phyloP scores from a whole-genome alignment of 179 eudicot genomes.

The Silene vulgaris region DNA sequence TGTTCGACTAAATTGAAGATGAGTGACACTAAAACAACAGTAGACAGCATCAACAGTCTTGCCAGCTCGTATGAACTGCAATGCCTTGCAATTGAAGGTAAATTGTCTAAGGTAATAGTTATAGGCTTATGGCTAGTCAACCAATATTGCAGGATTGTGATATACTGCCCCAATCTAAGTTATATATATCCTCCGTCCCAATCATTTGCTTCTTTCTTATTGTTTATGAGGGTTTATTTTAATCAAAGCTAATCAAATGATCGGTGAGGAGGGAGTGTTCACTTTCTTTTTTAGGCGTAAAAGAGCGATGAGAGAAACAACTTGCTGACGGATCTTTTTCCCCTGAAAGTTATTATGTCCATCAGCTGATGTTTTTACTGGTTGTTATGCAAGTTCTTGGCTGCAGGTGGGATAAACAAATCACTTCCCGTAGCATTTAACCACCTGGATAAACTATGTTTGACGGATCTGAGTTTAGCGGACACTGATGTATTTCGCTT shows the following conservation, averaged over 20 bases:
- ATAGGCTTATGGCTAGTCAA: no score
- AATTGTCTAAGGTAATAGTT: constrained; percentile 3
- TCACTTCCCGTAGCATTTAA: constrained; percentile 1
- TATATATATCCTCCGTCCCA: no score
- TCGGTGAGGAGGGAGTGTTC: no score
- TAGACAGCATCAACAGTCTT: constrained; percentile 3
- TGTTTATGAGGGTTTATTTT: no score
- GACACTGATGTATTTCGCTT: constrained; percentile 5
- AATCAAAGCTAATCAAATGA: no score
- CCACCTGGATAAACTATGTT: not conserved
- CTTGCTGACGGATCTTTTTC: no score
- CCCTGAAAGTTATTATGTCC: no score
- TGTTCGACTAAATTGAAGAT: not conserved
- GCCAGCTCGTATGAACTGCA: not conserved
- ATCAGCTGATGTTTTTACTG: not conserved
- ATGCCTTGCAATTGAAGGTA: not conserved
- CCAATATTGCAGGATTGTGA: no score
- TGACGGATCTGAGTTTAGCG: not conserved
- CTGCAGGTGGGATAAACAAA: not conserved
- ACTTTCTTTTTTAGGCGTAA: no score
- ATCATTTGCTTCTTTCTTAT: no score
- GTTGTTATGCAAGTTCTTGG: not conserved
- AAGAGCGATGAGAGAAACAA: no score
- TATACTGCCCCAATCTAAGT: no score
- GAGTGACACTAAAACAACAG: not conserved